Conservation (phyloP, 140 eudicot genomes). For the Ambrosia hybrid region DNA sequence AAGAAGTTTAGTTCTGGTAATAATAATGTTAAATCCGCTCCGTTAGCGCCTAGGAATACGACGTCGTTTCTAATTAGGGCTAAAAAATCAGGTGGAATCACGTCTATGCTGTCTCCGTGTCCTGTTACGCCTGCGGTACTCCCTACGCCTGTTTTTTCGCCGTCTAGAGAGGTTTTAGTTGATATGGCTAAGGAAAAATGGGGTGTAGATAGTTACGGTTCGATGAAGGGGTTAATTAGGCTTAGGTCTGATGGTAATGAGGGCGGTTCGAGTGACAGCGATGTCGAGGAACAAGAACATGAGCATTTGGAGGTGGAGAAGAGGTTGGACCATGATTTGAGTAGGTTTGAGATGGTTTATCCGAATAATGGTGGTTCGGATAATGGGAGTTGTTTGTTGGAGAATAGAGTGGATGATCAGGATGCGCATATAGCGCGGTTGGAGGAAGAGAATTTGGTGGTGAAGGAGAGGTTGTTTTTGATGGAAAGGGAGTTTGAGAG, state of each 20-base stretch:
- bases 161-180: slow-evolving; percentile 78
- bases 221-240: slow-evolving; percentile 95
- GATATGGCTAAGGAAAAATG: slow-evolving; percentile 98
- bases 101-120: slow-evolving; percentile 75
- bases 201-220: slow-evolving; percentile 98
- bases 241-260: slow-evolving; percentile 53
- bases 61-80: slow-evolving; percentile 81
- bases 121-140: slow-evolving; percentile 92
- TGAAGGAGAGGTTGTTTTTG: slow-evolving; percentile 80
- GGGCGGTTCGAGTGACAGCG: slow-evolving; percentile 95
- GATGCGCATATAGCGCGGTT: slow-evolving; percentile 86
- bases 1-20: slow-evolving; percentile 51
- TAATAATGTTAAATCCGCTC: slow-evolving; percentile 43
- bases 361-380: slow-evolving; percentile 59
- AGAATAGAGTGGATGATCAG: slow-evolving; percentile 94
- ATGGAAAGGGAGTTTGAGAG: slow-evolving; percentile 91
- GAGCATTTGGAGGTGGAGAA: slow-evolving; percentile 83
- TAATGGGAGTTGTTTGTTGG: slow-evolving; percentile 57
- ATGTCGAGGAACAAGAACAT: slow-evolving; percentile 60
- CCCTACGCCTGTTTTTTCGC: slow-evolving; percentile 83
- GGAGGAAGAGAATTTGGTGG: slow-evolving; percentile 83
- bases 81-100: slow-evolving; percentile 88
- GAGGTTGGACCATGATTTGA: slow-evolving; percentile 91
- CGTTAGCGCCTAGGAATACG: slow-evolving; percentile 91
- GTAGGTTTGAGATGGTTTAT: slow-evolving; percentile 90